phyloP scores from a whole-genome alignment of 73 alveolate genomes.

The Blepharisma japonicum region DNA sequence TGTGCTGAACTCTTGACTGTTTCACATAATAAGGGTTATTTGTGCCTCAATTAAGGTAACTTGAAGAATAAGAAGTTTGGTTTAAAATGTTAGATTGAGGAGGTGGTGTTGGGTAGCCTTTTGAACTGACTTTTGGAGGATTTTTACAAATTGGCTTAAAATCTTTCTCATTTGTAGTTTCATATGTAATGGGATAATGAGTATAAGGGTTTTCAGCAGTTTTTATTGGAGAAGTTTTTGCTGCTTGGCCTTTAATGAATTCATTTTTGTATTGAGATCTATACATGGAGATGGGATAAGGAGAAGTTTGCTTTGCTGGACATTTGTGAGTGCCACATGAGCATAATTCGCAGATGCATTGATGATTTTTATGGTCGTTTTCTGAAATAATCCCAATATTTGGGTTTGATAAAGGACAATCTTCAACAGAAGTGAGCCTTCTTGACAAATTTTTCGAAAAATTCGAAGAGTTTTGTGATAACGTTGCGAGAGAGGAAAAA shows the following conservation, averaged over 20 bases:
- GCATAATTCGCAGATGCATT: slow-evolving; percentile 13
- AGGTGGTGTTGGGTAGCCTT: neutral
- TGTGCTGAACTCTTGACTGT: neutral
- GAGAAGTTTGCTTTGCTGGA: neutral
- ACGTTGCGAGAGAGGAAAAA: too few relatives aligned
- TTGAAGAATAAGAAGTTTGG: neutral
- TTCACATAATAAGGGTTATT: neutral
- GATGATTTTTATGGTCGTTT: neutral
- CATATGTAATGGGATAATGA: neutral
- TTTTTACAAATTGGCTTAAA: neutral
- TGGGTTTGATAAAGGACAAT: neutral
- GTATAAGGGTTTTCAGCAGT: neutral
- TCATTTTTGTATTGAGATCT: neutral
- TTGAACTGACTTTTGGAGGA: neutral
- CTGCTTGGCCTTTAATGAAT: neutral
- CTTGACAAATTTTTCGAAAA: too few relatives aligned
- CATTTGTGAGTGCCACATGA: slow-evolving; percentile 16
- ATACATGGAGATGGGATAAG: slow-evolving; percentile 18
- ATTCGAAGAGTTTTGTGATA: too few relatives aligned
- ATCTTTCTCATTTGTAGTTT: neutral
- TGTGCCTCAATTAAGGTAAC: neutral
- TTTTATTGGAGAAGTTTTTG: neutral
- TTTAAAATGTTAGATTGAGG: neutral
- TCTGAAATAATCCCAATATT: slow-evolving; percentile 18
- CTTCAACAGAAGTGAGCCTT: neutral